Conservation (phyloP, 1,284 basidiomycete species). For the Ceratobasidium papillatum region DNA sequence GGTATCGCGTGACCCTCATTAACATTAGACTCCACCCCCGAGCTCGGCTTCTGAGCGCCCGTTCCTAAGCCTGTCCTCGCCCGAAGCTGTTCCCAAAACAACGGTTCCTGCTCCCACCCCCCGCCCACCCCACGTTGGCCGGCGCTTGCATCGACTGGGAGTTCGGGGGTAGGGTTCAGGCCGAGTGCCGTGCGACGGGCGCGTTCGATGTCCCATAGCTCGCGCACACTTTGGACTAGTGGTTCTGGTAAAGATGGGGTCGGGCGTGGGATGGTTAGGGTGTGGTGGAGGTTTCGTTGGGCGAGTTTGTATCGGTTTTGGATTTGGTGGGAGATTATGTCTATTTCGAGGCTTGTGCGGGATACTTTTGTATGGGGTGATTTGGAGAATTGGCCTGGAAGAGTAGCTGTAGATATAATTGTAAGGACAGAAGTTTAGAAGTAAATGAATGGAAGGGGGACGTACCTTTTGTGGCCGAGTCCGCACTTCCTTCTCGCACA, state of each 20-base stretch:
- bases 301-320: conserved; percentile 78
- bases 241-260: conserved; percentile 67
- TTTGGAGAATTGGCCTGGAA: conserved; percentile 43
- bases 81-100: conserved; percentile 71
- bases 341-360: conserved; percentile 83
- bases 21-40: too few species aligned
- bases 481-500: conserved; percentile 60
- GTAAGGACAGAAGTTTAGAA: not conserved
- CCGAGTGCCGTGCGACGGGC: conserved; percentile 72
- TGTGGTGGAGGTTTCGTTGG: conserved; percentile 78
- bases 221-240: conserved; percentile 86
- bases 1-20: too few species aligned
- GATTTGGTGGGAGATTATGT: conserved; percentile 83
- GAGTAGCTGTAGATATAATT: conserved; percentile 12
- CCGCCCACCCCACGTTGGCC: conserved; percentile 64
- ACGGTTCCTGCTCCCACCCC: conserved; percentile 72
- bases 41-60: conserved; percentile 54
- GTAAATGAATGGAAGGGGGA: not conserved
- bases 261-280: conserved; percentile 66
- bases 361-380: conserved; percentile 69
- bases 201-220: conserved; percentile 95
- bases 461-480: conserved; percentile 44
- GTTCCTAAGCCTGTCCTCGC: conserved; percentile 59
- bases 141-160: conserved; percentile 71
- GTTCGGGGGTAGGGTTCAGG: conserved; percentile 69